Base-by-base conservation (phyloP, 2,329 filamentous ascomycete species). In the Elsinoe arachidis region DNA sequence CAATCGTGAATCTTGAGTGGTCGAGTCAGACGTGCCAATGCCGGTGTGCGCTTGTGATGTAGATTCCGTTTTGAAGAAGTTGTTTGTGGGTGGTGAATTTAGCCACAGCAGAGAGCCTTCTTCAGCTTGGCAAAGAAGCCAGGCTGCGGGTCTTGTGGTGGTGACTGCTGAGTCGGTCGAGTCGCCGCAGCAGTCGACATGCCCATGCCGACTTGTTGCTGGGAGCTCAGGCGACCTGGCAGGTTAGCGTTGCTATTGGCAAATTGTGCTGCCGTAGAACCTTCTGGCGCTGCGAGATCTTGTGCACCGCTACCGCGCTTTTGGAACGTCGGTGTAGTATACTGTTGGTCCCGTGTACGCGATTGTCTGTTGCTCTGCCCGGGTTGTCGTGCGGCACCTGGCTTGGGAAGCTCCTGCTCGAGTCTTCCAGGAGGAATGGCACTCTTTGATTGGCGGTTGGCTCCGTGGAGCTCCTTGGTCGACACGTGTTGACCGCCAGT, bases 181-280 rank as follows among this genome's bases (percentile, higher is more conserved):
- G 57, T 38, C 12, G 41, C 41, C 9, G 59, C 57, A 6, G 46
- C 39, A 17, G 58, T 55, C 11, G 56, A 56, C 35, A 57, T 60
- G 44, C 59, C 58, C 55, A 58, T 59, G 57, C 46, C 56, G 19
- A 57, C 53, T 37, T 58, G 58, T 38, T 55, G 58, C 17, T 56
- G 52, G 33, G 53, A 56, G 54, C 55, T 58, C 14, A 60, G 17
- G 35, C 60, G 55, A 14, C 38, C 57, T 38, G 87, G 82, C 63
- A 95, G 80, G 72, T 96, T 93, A 72, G 90, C 88, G 69, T 87
- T 88, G 76, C 90, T 96, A 80, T 90, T 92, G 77, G 95, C 90
- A 80, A 96, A 96, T 71, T 96, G 92, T 64, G 92, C 92, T 74
- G 95, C 89, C 63, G 90, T 96, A 69, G 90, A 96, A 67, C 87